Evolutionary conservation across 257 asterid genomes (phyloP).

Genomic region (Solanum lycopersicoides): DNA sequence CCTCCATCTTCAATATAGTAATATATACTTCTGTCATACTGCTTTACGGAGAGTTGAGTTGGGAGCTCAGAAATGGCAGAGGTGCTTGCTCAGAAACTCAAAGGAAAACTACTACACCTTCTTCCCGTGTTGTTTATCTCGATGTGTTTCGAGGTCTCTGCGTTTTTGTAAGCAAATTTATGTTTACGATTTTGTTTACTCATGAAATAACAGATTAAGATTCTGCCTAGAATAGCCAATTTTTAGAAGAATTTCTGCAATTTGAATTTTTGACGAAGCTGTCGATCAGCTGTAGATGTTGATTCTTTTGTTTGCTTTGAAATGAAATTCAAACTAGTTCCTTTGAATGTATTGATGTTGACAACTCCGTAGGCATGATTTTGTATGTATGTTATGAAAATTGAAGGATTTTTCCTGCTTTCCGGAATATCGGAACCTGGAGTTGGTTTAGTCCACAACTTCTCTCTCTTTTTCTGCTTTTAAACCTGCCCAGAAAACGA

Average conservation of each 20-base stretch:
- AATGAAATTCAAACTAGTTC: neutral
- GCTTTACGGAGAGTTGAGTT: neutral
- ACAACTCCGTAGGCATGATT: neutral
- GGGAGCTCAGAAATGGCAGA: constrained; percentile 27
- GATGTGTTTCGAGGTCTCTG: constrained; percentile 57
- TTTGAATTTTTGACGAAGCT: neutral
- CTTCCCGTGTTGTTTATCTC: constrained; percentile 40
- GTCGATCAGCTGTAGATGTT: neutral
- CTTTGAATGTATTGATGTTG: neutral
- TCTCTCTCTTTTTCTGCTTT: neutral
- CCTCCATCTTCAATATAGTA: neutral
- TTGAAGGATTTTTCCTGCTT: neutral
- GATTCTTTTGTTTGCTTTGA: neutral
- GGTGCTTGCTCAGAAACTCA: neutral
- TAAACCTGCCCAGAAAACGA: neutral
- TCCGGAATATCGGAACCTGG: neutral
- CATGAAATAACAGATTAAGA: neutral
- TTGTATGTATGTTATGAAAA: no score
- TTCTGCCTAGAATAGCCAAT: neutral
- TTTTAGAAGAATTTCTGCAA: neutral
- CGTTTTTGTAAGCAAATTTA: constrained; percentile 26
- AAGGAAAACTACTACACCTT: constrained; percentile 1
- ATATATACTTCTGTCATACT: neutral
- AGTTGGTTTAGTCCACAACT: neutral
- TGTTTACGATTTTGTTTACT: neutral